A percentile compares a stretch with the other conserved stretches of the same genome.
phyloP scores from a whole-genome alignment of 805 yeast genomes.

The Candida ovalis region DNA sequence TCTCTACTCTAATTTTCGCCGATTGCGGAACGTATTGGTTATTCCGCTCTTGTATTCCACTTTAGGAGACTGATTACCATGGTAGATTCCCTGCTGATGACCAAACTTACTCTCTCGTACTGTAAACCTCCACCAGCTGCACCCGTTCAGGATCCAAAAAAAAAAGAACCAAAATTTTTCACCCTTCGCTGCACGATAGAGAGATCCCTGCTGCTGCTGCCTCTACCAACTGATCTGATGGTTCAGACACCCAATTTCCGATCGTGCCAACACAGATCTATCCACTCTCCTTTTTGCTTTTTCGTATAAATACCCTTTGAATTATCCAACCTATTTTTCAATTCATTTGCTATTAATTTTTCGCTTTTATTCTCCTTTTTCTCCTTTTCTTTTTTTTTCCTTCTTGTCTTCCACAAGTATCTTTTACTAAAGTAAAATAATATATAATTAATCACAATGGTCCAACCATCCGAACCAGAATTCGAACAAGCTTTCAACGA shows the following conservation, averaged over 20 bases:
- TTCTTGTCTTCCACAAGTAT: not conserved
- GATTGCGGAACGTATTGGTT: not conserved
- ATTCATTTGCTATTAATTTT: not conserved
- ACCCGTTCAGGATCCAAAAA: not conserved
- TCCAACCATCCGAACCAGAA: slow-evolving; percentile 93
- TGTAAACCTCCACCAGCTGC: not conserved
- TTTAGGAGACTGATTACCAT: not conserved
- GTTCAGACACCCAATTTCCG: not conserved
- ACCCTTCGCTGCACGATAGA: not conserved
- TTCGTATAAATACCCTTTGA: slow-evolving; percentile 1
- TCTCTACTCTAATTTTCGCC: slow-evolving; percentile 1
- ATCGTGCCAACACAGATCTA: not conserved
- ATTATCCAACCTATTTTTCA: not conserved
- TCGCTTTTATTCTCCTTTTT: not conserved
- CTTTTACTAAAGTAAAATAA: not conserved
- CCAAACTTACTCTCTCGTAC: not conserved
- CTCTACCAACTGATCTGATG: not conserved
- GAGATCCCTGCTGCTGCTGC: not conserved
- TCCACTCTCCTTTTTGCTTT: not conserved
- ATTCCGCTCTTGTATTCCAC: not conserved
- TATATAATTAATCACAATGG: slow-evolving; percentile 40
- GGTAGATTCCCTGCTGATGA: not conserved
- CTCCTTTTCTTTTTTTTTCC: slow-evolving; percentile 2
- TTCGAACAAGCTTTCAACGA: slow-evolving; percentile 98
- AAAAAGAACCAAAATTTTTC: not conserved